Conservation (phyloP, 306 rosid genomes). For the Ormosia emarginata region DNA sequence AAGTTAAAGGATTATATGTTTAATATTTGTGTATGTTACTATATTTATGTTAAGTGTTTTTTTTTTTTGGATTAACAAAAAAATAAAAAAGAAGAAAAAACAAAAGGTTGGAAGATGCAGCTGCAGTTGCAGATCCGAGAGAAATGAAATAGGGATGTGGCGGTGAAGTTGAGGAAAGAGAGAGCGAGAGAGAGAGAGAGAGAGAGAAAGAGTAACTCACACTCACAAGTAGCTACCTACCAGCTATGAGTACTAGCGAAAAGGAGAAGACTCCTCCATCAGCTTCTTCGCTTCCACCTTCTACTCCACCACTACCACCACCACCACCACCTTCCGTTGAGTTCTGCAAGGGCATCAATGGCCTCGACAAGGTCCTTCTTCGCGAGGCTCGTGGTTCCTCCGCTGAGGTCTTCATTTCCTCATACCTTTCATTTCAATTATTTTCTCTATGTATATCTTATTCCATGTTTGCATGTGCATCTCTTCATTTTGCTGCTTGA, state of each 20-base stretch:
- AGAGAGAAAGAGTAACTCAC: too few species aligned
- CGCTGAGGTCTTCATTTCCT: conserved; percentile 45
- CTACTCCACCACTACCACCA: background rate
- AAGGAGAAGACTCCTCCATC: conserved; percentile 10
- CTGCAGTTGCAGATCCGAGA: background rate
- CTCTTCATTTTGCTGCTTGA: conserved; percentile 3
- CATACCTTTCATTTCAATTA: background rate
- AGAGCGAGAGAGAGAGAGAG: background rate
- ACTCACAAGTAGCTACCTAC: background rate
- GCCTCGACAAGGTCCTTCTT: conserved; percentile 61
- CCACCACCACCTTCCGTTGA: conserved; percentile 29
- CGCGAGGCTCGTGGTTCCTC: conserved; percentile 64
- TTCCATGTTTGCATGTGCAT: background rate
- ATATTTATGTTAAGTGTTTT: too few species aligned
- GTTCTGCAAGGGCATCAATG: conserved; percentile 63
- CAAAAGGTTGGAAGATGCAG: background rate
- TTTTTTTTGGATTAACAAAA: background rate
- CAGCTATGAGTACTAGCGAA: conserved; percentile 16
- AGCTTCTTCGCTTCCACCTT: background rate
- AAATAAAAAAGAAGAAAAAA: background rate
- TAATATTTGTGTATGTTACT: too few species aligned
- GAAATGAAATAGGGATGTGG: background rate
- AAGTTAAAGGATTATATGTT: too few species aligned
- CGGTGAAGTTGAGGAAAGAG: conserved; percentile 17
- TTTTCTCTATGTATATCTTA: too few species aligned